These are phyloP conservation scores for Chionographis japonica DNA, from an alignment of 106 monocot genomes.

Conservation along the genomic window DNA sequence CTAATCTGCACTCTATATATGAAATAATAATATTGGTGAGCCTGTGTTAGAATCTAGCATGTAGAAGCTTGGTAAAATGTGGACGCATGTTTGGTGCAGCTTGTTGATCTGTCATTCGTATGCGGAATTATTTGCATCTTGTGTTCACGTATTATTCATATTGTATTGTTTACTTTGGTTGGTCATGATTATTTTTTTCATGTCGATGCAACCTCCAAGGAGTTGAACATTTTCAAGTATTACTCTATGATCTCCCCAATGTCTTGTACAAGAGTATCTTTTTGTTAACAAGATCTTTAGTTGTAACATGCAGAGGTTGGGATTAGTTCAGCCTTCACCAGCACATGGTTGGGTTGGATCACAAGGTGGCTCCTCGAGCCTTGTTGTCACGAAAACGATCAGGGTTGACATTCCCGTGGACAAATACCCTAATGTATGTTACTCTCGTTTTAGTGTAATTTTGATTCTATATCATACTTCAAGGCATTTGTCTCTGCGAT, in stretches of 20 bases:
- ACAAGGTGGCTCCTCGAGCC: conserved; percentile 51
- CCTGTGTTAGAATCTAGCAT: too few relatives aligned
- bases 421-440: conserved; percentile 57
- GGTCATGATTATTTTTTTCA: too few relatives aligned
- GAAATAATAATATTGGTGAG: background rate
- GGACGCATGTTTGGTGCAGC: too few relatives aligned
- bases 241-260: background rate
- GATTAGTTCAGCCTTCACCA: conserved; percentile 37
- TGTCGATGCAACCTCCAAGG: background rate
- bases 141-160: too few relatives aligned
- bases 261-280: background rate
- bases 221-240: background rate
- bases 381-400: conserved; percentile 63
- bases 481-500: background rate
- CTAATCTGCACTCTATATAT: background rate
- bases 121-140: too few relatives aligned
- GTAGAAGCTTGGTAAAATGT: too few relatives aligned
- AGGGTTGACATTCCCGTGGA: conserved; percentile 83
- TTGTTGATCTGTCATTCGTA: too few relatives aligned
- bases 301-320: conserved; percentile 44
- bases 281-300: background rate
- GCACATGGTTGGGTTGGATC: conserved; percentile 54
- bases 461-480: background rate
- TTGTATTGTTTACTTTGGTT: too few relatives aligned
- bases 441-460: background rate